These are phyloP conservation scores for Phytophthora sp. DNA, from an alignment of 352 stramenopile species.

Conservation along the genomic window DNA sequence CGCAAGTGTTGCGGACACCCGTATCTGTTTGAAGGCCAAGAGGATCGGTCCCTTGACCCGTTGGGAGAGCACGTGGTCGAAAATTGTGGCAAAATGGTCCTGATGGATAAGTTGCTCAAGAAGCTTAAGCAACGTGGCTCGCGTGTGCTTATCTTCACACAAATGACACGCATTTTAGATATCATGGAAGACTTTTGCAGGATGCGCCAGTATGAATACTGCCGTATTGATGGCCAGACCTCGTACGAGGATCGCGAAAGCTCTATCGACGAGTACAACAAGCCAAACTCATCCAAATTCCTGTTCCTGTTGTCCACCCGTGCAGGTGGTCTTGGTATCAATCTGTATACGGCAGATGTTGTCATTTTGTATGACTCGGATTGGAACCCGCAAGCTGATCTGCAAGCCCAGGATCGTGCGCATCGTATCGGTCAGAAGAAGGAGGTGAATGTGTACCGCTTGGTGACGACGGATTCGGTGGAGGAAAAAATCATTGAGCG, in stretches of 20 bases:
- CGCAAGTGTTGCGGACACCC: slow-evolving; percentile 92
- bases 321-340: slow-evolving; percentile 98
- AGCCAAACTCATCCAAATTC: slow-evolving; percentile 95
- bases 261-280: slow-evolving; percentile 96
- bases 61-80: slow-evolving; percentile 97
- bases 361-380: slow-evolving; percentile 99
- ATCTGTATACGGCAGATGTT: slow-evolving; percentile 98
- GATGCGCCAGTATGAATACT: slow-evolving; percentile 92
- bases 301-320: slow-evolving; percentile 98
- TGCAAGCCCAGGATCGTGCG: slow-evolving; percentile 95
- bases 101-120: slow-evolving; percentile 94
- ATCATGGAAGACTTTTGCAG: slow-evolving; percentile 97
- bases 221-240: slow-evolving; percentile 89
- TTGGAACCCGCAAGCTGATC: slow-evolving; percentile 98
- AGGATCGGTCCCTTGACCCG: slow-evolving; percentile 94
- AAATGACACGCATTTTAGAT: slow-evolving; percentile 94
- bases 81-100: slow-evolving; percentile 98
- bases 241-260: slow-evolving; percentile 86
- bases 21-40: slow-evolving; percentile 95
- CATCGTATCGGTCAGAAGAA: slow-evolving; percentile 99
- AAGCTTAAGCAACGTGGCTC: slow-evolving; percentile 89
- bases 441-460: slow-evolving; percentile 95
- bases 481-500: slow-evolving; percentile 99
- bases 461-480: slow-evolving; percentile 96
- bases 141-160: slow-evolving; percentile 92